Percentiles rank a stretch among this genome's conserved stretches.
phyloP scores from a whole-genome alignment of 805 yeast species.

The Pichia scutulata region DNA sequence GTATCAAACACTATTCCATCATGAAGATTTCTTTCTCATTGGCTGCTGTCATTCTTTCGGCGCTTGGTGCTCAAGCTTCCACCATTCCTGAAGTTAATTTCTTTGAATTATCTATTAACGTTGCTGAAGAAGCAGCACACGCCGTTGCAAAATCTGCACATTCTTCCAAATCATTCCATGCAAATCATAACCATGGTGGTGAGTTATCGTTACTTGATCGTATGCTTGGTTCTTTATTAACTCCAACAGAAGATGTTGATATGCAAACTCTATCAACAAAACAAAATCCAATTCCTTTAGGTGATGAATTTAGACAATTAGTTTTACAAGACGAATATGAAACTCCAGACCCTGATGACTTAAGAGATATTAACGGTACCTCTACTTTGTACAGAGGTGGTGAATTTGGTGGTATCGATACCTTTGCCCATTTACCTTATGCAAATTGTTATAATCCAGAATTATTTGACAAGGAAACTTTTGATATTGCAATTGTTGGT shows the following conservation, averaged over 20 bases:
- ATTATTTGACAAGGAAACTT: conserved; percentile 31
- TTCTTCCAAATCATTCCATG: neutral
- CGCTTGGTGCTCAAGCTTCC: conserved; percentile 6
- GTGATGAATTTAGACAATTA: conserved; percentile 25
- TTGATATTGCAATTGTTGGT: conserved; percentile 47
- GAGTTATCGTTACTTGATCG: conserved; percentile 28
- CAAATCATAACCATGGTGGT: conserved; percentile 9
- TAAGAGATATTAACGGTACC: conserved; percentile 31
- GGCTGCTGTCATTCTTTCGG: conserved; percentile 1
- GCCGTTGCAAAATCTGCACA: neutral
- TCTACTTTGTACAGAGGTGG: conserved; percentile 33
- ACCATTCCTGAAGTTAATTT: conserved; percentile 5
- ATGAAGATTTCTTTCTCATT: neutral
- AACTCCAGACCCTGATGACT: conserved; percentile 14
- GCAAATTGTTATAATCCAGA: conserved; percentile 36
- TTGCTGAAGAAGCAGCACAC: neutral
- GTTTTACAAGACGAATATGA: conserved; percentile 27
- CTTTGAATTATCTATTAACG: neutral
- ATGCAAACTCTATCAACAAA: conserved; percentile 19
- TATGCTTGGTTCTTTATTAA: conserved; percentile 29
- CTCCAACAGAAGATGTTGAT: conserved; percentile 21
- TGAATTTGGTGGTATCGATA: conserved; percentile 47
- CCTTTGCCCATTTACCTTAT: conserved; percentile 44
- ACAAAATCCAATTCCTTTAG: conserved; percentile 23
- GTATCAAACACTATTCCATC: neutral